These are phyloP conservation scores for Leptographium flavum DNA, from an alignment of 2,329 filamentous ascomycete genomes.

Conservation along the genomic window DNA sequence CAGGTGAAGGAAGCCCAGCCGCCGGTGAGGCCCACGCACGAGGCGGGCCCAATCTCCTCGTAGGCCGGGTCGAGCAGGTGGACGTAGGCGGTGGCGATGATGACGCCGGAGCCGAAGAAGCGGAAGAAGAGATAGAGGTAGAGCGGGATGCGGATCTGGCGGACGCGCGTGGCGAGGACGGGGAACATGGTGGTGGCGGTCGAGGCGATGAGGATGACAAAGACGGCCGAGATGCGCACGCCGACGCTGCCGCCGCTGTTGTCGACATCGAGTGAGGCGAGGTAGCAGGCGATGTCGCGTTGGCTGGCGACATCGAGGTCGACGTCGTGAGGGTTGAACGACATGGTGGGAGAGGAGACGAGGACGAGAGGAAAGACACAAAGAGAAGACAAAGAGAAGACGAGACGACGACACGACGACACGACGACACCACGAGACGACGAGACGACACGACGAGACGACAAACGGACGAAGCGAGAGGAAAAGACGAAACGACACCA, in stretches of 20 bases:
- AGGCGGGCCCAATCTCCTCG: conserved; percentile 42
- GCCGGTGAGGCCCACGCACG: conserved; percentile 31
- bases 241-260: conserved; percentile 46
- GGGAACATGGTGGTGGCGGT: conserved; percentile 50
- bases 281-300: conserved; percentile 34
- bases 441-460: no score
- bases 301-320: conserved; percentile 26
- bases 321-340: conserved; percentile 27
- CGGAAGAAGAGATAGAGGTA: conserved; percentile 70
- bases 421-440: no score
- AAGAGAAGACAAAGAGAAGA: no score
- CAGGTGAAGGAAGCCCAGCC: conserved; percentile 57
- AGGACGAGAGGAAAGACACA: no score
- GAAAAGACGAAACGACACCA: no score
- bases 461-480: no score
- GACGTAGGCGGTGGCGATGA: conserved; percentile 86
- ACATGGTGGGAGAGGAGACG: no score
- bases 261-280: conserved; percentile 27
- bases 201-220: conserved; percentile 57
- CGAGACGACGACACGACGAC: no score
- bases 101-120: conserved; percentile 88
- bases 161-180: conserved; percentile 46
- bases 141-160: conserved; percentile 39
- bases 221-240: conserved; percentile 56
- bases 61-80: conserved; percentile 73